These are phyloP conservation scores for Catharanthus roseus DNA, from an alignment of 257 asterid genomes.

Conservation along the genomic window DNA sequence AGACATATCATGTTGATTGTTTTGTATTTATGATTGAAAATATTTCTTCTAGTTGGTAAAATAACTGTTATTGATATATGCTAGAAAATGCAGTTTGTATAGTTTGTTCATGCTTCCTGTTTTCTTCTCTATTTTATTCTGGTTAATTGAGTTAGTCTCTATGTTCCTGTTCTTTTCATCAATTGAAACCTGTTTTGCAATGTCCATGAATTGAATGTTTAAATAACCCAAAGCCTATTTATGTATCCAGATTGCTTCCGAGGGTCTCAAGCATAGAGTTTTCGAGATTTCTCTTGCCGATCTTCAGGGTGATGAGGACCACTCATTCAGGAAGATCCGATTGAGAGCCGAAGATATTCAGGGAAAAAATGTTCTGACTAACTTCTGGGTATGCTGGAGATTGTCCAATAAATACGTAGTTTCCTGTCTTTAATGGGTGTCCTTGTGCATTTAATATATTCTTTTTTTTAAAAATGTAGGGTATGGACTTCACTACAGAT, in stretches of 20 bases:
- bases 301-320: slow-evolving; percentile 78
- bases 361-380: slow-evolving; percentile 75
- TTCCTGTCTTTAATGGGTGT: neutral
- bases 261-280: slow-evolving; percentile 87
- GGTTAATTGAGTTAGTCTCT: neutral
- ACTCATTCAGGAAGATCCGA: slow-evolving; percentile 79
- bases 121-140: no score
- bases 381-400: slow-evolving; percentile 55
- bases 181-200: neutral
- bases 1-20: no score
- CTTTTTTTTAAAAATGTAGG: slow-evolving; percentile 28
- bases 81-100: neutral
- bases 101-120: no score
- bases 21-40: neutral
- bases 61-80: neutral
- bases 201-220: neutral
- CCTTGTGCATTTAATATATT: neutral
- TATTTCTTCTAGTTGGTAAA: neutral
- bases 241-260: slow-evolving; percentile 67
- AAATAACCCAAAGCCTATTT: neutral
- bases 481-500: slow-evolving; percentile 75
- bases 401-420: neutral
- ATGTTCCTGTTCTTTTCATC: neutral
- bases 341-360: slow-evolving; percentile 82
- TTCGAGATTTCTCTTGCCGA: slow-evolving; percentile 84